Evolutionary conservation across 345 rosid genomes (phyloP), one percentile per base, ranked within the genome.

Genomic region (Acer saccharum): DNA sequence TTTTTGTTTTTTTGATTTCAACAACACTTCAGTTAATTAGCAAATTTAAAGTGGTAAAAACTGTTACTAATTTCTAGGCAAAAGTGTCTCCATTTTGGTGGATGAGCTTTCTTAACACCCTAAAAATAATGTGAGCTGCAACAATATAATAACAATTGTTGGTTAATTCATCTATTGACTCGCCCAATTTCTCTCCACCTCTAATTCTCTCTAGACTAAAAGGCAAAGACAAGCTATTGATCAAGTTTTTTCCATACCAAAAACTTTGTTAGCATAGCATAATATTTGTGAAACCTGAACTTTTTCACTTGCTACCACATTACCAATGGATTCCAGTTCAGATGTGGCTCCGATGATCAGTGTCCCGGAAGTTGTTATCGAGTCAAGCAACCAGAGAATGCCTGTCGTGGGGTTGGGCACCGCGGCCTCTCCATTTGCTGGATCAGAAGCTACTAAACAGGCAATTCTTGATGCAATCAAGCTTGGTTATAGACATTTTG

Each of bases 401-500:
- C 87, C 89, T 0, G 44, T 79, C 25, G 16, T 86, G 29, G 89
- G 89, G 5, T 9, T 86, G 41, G 89, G 89, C 63, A 83, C 85
- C 1, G 84, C 85, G 18, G 72, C 85, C 20, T 68, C 75, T 1
- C 85, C 86, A 0, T 76, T 76, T 27, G 71, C 58, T 1, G 71
- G 74, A 10, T 61, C 79, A 10, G 83, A 68, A 60, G 70, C 48
- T 7, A 73, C 84, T 8, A 81, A 76, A 55, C 55, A 57, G 25
- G 88, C 83, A 2, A 76, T 84, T 77, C 81, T 87, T 46, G 77
- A 85, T 32, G 87, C 89, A 12, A 79, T 86, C 21, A 66, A 80
- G 79, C 72, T 86, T 12, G 89, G 89, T 3, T 88, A 86, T 71
- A 65, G 89, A 44, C 89, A 85, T 68, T 86, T 88, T 39, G 89